phyloP scores from a whole-genome alignment of 345 rosid species.

The Geranium rotundifolium region DNA sequence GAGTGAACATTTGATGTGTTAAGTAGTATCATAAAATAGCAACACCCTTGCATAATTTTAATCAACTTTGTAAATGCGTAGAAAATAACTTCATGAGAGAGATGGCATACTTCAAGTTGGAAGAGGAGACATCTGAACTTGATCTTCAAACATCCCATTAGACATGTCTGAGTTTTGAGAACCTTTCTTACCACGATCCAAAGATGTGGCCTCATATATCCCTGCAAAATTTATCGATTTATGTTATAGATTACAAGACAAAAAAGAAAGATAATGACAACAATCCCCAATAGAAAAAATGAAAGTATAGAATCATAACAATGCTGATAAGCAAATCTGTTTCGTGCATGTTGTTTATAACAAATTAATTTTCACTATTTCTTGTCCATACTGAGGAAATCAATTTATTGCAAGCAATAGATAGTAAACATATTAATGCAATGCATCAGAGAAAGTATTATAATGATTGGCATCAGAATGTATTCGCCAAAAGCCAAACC shows the following conservation, averaged over 20 bases:
- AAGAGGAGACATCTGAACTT: constrained; percentile 38
- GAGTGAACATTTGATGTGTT: too few relatives aligned
- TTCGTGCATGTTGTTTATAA: too few relatives aligned
- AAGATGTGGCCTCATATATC: constrained; percentile 67
- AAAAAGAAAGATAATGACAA: background rate
- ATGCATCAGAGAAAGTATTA: background rate
- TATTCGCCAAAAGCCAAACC: background rate
- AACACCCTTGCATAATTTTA: background rate
- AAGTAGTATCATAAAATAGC: background rate
- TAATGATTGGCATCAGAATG: background rate
- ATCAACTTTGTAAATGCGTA: background rate
- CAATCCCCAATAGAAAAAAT: background rate
- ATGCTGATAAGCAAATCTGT: background rate
- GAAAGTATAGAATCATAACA: background rate
- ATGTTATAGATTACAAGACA: background rate
- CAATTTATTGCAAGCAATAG: background rate
- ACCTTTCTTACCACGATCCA: constrained; percentile 58
- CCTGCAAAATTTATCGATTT: constrained; percentile 27
- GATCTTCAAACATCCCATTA: constrained; percentile 41
- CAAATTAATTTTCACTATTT: background rate
- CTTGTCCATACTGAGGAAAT: background rate
- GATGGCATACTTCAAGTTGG: constrained; percentile 31
- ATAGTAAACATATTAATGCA: background rate
- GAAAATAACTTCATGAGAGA: background rate
- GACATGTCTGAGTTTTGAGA: constrained; percentile 37